These are phyloP conservation scores for Neurospora sp. DNA, from an alignment of 495 filamentous ascomycete genomes.

Conservation along the genomic window DNA sequence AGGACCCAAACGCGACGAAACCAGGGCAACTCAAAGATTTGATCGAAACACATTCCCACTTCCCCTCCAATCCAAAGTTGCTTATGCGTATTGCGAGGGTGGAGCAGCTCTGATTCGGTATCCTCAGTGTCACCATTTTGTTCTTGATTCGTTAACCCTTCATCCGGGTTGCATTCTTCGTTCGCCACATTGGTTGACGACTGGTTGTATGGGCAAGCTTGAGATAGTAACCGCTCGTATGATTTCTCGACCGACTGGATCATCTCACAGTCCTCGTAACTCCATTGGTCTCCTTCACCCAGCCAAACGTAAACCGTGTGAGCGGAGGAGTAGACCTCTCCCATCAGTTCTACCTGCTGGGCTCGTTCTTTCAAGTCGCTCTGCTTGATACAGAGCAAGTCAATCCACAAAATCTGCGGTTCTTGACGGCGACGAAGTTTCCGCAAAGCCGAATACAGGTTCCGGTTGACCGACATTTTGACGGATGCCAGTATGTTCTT, in stretches of 20 bases:
- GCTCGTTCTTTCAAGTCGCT: constrained; percentile 12
- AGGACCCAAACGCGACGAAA: constrained; percentile 7
- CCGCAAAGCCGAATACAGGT: not conserved
- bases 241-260: not conserved
- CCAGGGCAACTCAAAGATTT: constrained; percentile 1
- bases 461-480: not conserved
- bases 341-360: constrained; percentile 16
- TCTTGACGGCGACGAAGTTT: not conserved
- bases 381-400: constrained; percentile 10
- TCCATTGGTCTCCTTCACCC: constrained; percentile 10
- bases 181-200: not conserved
- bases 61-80: not conserved
- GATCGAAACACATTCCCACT: not conserved
- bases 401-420: not conserved
- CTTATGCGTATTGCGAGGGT: not conserved
- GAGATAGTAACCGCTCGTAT: not conserved
- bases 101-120: not conserved
- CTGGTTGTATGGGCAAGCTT: not conserved
- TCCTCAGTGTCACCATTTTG: not conserved
- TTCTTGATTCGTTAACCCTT: not conserved
- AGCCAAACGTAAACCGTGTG: constrained; percentile 15
- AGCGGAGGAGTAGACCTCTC: constrained; percentile 12
- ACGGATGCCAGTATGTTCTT: not conserved
- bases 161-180: not conserved
- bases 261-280: not conserved